Evolutionary conservation across 2,329 filamentous ascomycete species (phyloP).

Genomic region (Knoxdaviesia capensis): DNA sequence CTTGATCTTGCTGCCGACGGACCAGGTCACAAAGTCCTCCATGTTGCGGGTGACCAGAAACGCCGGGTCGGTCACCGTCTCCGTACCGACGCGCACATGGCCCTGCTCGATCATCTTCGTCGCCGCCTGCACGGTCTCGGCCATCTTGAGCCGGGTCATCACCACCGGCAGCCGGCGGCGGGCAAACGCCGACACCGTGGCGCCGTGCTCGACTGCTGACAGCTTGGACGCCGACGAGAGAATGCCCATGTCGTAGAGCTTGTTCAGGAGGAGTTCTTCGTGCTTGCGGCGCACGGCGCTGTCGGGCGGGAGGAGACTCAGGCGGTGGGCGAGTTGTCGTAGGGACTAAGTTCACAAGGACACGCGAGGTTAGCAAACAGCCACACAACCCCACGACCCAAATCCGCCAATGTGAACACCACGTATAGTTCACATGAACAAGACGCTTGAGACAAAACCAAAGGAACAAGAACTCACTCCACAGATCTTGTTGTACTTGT

Average conservation of each 20-base stretch:
- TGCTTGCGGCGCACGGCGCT: slow-evolving; percentile 64
- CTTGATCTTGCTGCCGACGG: slow-evolving; percentile 93
- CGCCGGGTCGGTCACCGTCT: slow-evolving; percentile 75
- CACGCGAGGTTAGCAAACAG: too few relatives aligned
- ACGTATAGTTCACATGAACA: neutral
- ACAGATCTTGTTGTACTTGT: slow-evolving; percentile 43
- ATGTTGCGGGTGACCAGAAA: slow-evolving; percentile 76
- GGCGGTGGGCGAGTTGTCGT: slow-evolving; percentile 72
- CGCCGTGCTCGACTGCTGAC: slow-evolving; percentile 67
- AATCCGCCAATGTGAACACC: too few relatives aligned
- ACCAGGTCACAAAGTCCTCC: slow-evolving; percentile 95
- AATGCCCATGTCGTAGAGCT: slow-evolving; percentile 84
- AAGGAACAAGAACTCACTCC: slow-evolving; percentile 28
- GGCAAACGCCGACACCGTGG: slow-evolving; percentile 79
- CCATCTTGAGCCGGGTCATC: slow-evolving; percentile 82
- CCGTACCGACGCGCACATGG: slow-evolving; percentile 77
- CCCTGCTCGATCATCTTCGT: slow-evolving; percentile 85
- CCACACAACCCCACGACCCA: too few relatives aligned
- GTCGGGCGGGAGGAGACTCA: slow-evolving; percentile 63
- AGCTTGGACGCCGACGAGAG: slow-evolving; percentile 57
- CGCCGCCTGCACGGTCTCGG: slow-evolving; percentile 69
- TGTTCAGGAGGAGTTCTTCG: slow-evolving; percentile 73
- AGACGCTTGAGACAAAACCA: neutral
- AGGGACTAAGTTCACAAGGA: slow-evolving; percentile 36
- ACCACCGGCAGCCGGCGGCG: slow-evolving; percentile 68